phyloP scores from a whole-genome alignment of 805 yeast species.

The Candida cerambycidarum region DNA sequence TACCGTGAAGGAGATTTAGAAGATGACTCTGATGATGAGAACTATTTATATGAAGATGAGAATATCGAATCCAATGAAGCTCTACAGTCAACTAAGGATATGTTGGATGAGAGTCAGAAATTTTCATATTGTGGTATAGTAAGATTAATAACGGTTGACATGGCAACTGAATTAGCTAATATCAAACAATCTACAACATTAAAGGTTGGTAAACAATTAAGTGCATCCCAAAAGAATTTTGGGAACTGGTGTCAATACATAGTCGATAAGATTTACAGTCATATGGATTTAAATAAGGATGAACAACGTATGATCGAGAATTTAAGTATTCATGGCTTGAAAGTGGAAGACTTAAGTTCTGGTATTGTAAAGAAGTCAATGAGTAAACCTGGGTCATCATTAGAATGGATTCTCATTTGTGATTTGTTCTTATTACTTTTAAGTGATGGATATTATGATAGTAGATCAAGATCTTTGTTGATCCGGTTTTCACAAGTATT shows the following conservation, averaged over 20 bases:
- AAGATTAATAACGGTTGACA: conserved; percentile 69
- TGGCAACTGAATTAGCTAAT: conserved; percentile 77
- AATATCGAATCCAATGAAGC: conserved; percentile 57
- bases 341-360: conserved; percentile 65
- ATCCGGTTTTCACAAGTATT: conserved; percentile 64
- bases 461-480: conserved; percentile 82
- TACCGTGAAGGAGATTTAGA: conserved; percentile 21
- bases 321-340: conserved; percentile 79
- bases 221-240: conserved; percentile 70
- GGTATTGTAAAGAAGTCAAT: conserved; percentile 38
- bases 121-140: conserved; percentile 90
- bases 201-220: conserved; percentile 58
- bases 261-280: conserved; percentile 71
- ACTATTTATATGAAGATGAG: conserved; percentile 31
- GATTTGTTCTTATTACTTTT: conserved; percentile 80
- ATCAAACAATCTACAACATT: conserved; percentile 51
- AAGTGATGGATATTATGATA: conserved; percentile 83
- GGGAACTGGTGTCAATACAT: conserved; percentile 82
- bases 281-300: conserved; percentile 71
- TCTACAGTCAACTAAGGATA: conserved; percentile 72
- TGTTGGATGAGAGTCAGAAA: conserved; percentile 80
- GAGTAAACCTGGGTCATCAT: conserved; percentile 40
- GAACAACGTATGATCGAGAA: conserved; percentile 88
- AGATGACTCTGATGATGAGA: conserved; percentile 20
- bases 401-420: conserved; percentile 92